A percentile compares a stretch with the other conserved stretches of the same genome.
Conservation (phyloP, 352 stramenopile genomes). For the Saprolegnia parasitica region DNA sequence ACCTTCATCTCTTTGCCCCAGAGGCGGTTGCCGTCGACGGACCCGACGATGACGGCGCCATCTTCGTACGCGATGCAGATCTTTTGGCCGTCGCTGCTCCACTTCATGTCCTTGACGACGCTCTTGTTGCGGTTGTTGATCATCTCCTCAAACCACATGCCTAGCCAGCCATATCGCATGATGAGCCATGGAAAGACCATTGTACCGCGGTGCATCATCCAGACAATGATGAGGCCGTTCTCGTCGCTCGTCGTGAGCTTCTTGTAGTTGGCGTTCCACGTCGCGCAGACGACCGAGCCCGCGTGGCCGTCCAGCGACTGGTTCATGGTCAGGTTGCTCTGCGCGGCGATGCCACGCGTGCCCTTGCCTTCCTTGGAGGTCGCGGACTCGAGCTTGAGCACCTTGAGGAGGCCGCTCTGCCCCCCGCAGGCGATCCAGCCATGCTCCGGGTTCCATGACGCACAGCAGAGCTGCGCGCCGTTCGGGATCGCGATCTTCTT, state of each 20-base stretch:
- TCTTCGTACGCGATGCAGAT: conserved; percentile 96
- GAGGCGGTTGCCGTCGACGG: conserved; percentile 89
- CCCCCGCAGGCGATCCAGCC: conserved; percentile 94
- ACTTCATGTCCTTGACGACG: conserved; percentile 93
- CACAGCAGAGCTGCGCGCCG: conserved; percentile 85
- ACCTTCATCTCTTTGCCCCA: conserved; percentile 94
- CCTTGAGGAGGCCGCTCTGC: conserved; percentile 90
- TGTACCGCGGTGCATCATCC: conserved; percentile 84
- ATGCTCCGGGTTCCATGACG: conserved; percentile 90
- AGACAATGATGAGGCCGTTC: conserved; percentile 94
- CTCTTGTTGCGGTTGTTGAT: conserved; percentile 96
- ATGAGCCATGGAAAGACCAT: neutral
- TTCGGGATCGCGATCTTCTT: conserved; percentile 96
- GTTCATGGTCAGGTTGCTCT: conserved; percentile 93
- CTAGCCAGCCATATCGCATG: conserved; percentile 30
- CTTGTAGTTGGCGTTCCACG: conserved; percentile 92
- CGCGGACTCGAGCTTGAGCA: conserved; percentile 85
- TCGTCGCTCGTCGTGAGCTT: conserved; percentile 95
- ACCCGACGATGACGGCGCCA: conserved; percentile 91
- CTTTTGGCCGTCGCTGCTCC: conserved; percentile 90
- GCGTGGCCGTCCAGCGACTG: conserved; percentile 93
- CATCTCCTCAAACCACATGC: conserved; percentile 96
- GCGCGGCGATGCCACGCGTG: conserved; percentile 73
- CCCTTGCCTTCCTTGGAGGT: conserved; percentile 61
- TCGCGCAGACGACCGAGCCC: conserved; percentile 83